Evolutionary conservation across 2,329 filamentous ascomycete species (phyloP).

Genomic region (Purpureocillium takamizusanense): DNA sequence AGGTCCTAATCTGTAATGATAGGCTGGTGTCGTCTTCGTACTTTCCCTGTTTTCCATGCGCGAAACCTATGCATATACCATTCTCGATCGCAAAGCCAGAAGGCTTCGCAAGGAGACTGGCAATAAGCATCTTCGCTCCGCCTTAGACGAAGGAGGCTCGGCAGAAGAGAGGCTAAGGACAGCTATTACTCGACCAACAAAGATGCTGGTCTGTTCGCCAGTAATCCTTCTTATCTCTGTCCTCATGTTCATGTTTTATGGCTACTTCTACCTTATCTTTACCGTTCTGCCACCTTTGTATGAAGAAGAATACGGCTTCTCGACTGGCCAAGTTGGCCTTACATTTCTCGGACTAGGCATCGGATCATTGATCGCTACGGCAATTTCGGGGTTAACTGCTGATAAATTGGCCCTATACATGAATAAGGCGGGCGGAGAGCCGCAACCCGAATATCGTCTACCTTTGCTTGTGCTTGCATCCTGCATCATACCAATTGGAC

Average conservation of each 20-base stretch:
- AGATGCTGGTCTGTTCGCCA: not conserved
- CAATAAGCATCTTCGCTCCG: constrained; percentile 39
- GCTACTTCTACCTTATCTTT: no score
- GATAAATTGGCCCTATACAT: not conserved
- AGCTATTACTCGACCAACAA: no score
- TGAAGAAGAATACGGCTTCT: no score
- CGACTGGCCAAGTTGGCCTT: no score
- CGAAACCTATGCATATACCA: constrained; percentile 50
- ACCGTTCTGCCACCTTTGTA: no score
- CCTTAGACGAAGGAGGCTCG: constrained; percentile 8
- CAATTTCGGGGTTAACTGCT: not conserved
- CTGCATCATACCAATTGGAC: constrained; percentile 10
- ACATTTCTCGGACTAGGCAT: not conserved
- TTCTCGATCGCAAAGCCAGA: constrained; percentile 49
- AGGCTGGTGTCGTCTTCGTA: no score
- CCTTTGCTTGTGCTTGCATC: constrained; percentile 10
- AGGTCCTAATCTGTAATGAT: constrained; percentile 18
- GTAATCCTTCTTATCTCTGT: not conserved
- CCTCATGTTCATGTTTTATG: no score
- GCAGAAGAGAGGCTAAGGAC: not conserved
- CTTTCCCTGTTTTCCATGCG: constrained; percentile 36
- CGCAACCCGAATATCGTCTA: constrained; percentile 12
- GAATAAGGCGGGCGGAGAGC: constrained; percentile 4
- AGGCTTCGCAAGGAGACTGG: constrained; percentile 42
- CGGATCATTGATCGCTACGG: not conserved